phyloP scores from a whole-genome alignment of 1,139 yeast genomes.

The Tardiomyces blankii region DNA sequence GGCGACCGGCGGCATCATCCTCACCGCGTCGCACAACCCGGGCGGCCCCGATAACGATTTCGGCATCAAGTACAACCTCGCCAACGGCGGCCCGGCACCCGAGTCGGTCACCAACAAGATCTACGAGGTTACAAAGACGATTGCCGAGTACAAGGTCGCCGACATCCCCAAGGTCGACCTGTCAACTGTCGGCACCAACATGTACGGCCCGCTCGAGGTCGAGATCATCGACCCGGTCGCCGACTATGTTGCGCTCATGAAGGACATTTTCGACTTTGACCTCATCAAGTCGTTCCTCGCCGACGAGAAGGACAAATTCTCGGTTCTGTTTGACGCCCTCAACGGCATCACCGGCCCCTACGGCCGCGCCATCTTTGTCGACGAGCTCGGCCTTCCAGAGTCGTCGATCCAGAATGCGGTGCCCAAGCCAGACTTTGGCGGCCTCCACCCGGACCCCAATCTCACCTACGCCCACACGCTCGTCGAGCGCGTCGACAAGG shows the following conservation, averaged over 20 bases:
- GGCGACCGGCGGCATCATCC: slow-evolving; percentile 90
- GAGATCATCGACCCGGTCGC: slow-evolving; percentile 76
- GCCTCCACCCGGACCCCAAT: slow-evolving; percentile 96
- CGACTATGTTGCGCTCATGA: slow-evolving; percentile 70
- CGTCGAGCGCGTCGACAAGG: slow-evolving; percentile 73
- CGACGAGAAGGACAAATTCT: slow-evolving; percentile 44
- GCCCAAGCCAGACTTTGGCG: slow-evolving; percentile 90
- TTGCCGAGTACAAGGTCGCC: slow-evolving; percentile 50
- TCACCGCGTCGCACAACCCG: slow-evolving; percentile 98
- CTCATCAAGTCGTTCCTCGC: slow-evolving; percentile 62
- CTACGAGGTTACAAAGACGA: slow-evolving; percentile 52
- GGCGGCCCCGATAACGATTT: slow-evolving; percentile 92
- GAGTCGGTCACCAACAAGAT: slow-evolving; percentile 86
- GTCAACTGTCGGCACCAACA: slow-evolving; percentile 39
- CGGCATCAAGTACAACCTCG: slow-evolving; percentile 91
- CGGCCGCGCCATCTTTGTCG: slow-evolving; percentile 72
- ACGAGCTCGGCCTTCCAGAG: slow-evolving; percentile 70
- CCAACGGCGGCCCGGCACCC: slow-evolving; percentile 99
- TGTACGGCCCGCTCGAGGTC: slow-evolving; percentile 43
- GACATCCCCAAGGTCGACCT: slow-evolving; percentile 52
- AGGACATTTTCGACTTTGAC: slow-evolving; percentile 79
- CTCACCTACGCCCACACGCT: slow-evolving; percentile 85
- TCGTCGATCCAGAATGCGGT: slow-evolving; percentile 63
- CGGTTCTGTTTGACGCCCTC: slow-evolving; percentile 76
- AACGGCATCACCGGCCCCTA: slow-evolving; percentile 98